phyloP scores from a whole-genome alignment of 2,329 filamentous ascomycete genomes.

The Sporothrix brasiliensis region DNA sequence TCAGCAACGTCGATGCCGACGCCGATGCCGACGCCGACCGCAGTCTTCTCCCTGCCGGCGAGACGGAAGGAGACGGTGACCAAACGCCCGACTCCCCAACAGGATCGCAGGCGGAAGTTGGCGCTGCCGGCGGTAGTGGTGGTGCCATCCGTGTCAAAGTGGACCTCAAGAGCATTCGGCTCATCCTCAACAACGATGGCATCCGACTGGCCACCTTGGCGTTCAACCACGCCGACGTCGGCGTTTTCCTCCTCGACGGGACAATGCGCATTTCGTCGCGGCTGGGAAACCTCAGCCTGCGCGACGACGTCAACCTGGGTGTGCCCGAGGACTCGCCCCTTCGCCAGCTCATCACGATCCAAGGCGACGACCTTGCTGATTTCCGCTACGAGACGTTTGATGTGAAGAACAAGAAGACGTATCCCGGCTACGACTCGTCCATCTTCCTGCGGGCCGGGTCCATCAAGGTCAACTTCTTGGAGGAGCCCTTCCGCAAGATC shows the following conservation, averaged over 20 bases:
- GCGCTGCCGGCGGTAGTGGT: slow-evolving; percentile 45
- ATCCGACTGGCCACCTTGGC: slow-evolving; percentile 91
- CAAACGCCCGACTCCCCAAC: slow-evolving; percentile 37
- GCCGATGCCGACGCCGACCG: slow-evolving; percentile 37
- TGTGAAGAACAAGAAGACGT: slow-evolving; percentile 65
- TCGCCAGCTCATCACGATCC: slow-evolving; percentile 86
- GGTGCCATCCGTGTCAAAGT: slow-evolving; percentile 93
- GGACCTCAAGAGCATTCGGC: slow-evolving; percentile 86
- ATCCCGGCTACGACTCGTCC: slow-evolving; percentile 93
- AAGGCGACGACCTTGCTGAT: slow-evolving; percentile 92
- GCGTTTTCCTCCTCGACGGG: slow-evolving; percentile 81
- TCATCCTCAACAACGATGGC: slow-evolving; percentile 97
- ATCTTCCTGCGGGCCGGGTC: slow-evolving; percentile 90
- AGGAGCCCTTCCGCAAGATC: slow-evolving; percentile 97
- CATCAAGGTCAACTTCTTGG: slow-evolving; percentile 94
- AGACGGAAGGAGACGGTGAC: slow-evolving; percentile 34
- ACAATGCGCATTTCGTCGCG: slow-evolving; percentile 86
- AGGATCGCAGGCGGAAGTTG: not conserved
- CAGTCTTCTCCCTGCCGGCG: not conserved
- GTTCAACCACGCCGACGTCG: slow-evolving; percentile 88
- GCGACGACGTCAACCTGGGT: slow-evolving; percentile 93
- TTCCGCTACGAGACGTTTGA: slow-evolving; percentile 98
- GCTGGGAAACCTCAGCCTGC: slow-evolving; percentile 81
- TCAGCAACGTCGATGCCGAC: slow-evolving; percentile 43
- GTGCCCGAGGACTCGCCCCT: slow-evolving; percentile 79